Evolutionary conservation across 169 alveolate genomes (phyloP).

Genomic region (Plasmodium sp.): DNA sequence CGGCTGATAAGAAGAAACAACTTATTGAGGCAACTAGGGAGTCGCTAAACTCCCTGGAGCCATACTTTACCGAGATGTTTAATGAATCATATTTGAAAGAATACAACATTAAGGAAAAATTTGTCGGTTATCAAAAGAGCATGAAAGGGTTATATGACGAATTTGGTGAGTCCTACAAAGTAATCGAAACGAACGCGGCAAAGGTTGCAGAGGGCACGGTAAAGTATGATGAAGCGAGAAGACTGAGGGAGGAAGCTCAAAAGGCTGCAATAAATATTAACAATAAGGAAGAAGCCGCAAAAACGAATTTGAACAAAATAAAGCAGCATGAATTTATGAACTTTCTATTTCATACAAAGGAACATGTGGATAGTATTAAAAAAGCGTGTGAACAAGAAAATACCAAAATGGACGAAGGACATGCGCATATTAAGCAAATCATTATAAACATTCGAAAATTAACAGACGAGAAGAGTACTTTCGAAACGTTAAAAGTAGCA

Average conservation of each 20-base stretch:
- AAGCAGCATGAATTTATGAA: constrained; percentile 5
- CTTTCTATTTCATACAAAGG: constrained; percentile 3
- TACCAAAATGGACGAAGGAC: neutral
- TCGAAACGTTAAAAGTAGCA: neutral
- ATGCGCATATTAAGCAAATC: neutral
- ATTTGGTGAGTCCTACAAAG: neutral
- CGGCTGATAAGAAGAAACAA: constrained; percentile 8
- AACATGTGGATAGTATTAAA: neutral
- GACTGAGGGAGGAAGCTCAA: neutral
- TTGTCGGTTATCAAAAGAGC: neutral
- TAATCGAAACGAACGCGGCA: neutral
- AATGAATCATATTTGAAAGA: neutral
- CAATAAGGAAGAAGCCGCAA: neutral
- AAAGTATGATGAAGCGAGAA: neutral
- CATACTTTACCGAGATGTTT: neutral
- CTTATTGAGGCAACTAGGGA: neutral
- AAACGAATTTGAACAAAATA: neutral
- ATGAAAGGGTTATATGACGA: neutral
- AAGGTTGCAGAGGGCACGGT: neutral
- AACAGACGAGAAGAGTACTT: neutral
- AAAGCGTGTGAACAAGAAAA: neutral
- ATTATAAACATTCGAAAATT: neutral
- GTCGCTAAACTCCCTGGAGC: neutral
- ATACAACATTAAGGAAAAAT: neutral
- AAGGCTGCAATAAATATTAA: neutral